Evolutionary conservation across 495 filamentous ascomycete species (phyloP).

Genomic region (Elasticomyces elasticus): DNA sequence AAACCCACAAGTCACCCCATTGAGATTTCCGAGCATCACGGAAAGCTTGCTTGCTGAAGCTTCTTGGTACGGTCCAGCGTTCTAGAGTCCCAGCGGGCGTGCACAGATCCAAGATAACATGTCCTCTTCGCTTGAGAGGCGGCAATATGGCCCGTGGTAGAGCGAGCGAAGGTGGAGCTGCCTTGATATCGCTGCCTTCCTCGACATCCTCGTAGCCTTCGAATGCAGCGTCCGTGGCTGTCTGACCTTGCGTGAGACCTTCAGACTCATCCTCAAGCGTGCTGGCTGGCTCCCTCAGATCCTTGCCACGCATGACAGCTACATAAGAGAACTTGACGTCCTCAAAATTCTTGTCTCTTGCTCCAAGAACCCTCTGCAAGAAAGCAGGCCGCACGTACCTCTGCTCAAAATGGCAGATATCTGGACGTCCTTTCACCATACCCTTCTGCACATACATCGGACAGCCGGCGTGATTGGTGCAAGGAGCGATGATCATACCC

Average conservation of each 20-base stretch:
- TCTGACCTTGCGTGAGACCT: background rate
- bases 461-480: conserved; percentile 80
- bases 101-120: conserved; percentile 84
- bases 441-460: conserved; percentile 76
- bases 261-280: conserved; percentile 13
- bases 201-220: background rate
- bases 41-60: conserved; percentile 69
- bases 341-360: conserved; percentile 68
- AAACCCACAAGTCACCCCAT: conserved; percentile 94
- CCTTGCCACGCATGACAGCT: conserved; percentile 66
- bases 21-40: conserved; percentile 78
- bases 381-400: conserved; percentile 76
- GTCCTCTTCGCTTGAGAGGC: conserved; percentile 76
- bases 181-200: background rate
- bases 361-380: conserved; percentile 67
- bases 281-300: conserved; percentile 22
- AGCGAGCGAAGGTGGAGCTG: conserved; percentile 47
- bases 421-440: conserved; percentile 58
- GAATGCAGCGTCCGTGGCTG: background rate
- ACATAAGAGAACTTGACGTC: conserved; percentile 84
- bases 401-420: conserved; percentile 86
- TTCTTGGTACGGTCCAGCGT: conserved; percentile 82
- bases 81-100: conserved; percentile 80
- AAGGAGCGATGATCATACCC: conserved; percentile 92
- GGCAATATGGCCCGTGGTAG: conserved; percentile 70